Base-by-base conservation (phyloP, 345 rosid genomes). In the Camelina laxa region DNA sequence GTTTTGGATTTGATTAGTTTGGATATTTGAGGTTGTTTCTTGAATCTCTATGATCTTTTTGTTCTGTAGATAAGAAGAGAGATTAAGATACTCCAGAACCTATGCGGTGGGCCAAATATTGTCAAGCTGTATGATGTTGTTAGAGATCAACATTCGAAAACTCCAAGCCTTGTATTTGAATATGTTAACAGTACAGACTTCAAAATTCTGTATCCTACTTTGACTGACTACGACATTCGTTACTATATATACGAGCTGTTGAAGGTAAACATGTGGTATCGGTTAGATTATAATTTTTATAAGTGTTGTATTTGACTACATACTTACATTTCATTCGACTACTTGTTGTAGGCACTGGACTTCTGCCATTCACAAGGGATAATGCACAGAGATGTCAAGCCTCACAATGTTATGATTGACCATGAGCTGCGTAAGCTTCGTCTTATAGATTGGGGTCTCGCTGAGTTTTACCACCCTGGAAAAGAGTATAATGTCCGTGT, bases 371-470 rank as follows among this genome's bases (percentile, higher is more conserved):
- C 96, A 22, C 93, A 88, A 79, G 96, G 96, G 24, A 90, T 90
- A 73, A 90, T 90, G 96, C 96, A 90, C 66, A 88, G 96, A 82
- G 96, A 88, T 70, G 96, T 90, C 45, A 90, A 90, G 82, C 96
- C 96, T 44, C 96, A 90, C 75, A 90, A 90, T 69, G 96, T 90
- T 48, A 90, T 90, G 96, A 88, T 90, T 78, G 96, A 90, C 60
- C 96, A 90, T 83, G 96, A 90, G 73, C 79, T 90, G 79, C 92
- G 96, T 14, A 90, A 90, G 82, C 89, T 90, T 68, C 91, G 96
- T 5, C 76, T 90, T 80, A 90, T 90, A 80, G 92, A 86, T 51
- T 90, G 96, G 96, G 96, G 96, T 67, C 89, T 90, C 17, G 96
- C 96, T 71, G 96, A 90, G 75, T 90, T 90, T 81, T 90, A 90